Base-by-base conservation (phyloP, 2,329 filamentous ascomycete genomes). In the Volutella citrinella region DNA sequence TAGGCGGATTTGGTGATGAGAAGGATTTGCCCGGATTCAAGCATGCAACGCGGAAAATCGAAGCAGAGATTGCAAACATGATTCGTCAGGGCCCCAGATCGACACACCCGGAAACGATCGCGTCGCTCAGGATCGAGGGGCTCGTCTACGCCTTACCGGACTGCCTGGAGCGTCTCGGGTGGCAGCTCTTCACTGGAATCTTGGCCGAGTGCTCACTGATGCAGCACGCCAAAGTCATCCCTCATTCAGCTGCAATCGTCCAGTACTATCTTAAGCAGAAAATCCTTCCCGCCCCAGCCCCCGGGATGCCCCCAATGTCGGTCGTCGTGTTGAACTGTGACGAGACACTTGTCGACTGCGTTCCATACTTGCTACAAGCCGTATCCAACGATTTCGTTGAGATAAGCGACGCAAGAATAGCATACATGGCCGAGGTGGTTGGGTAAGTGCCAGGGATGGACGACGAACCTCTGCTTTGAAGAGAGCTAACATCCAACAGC, bases 201-300 rank as follows among this genome's bases (percentile, higher is more conserved):
- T 19, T 40, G 12, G 29, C 25, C 11, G 29, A 40, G 25, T 32
- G 21, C 21, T 15, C 30, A 7, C 33, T 40, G 7, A 36, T 40
- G 29, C 37, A 40, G 25, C 32, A 40, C 15, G 37, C 33, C 17
- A 40, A 36, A 15, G 37, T 40, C 21, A 32, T 40, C 6, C 37
- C 37, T 7, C 37, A 40, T 11, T 40, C 37, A 4, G 15, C 22
- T 32, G 37, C 37, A 17, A 25, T 30, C 11, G 18, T 36, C 21
- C 37, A 40, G 17, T 32, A 40, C 17, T 40, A 32, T 17, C 25
- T 36, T n/a, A 28, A 40, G n/a, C 19, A 12, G 12, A 33, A 33
- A 3, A 25, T 29, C 11, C 25, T 40, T 13, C 13, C 25, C 10
- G 26, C 23, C 3, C n/a, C n/a, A n/a, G n/a, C n/a, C n/a, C n/a